Evolutionary conservation across 768 basidiomycete species (phyloP).

Genomic region (Calocybe cyanea): DNA sequence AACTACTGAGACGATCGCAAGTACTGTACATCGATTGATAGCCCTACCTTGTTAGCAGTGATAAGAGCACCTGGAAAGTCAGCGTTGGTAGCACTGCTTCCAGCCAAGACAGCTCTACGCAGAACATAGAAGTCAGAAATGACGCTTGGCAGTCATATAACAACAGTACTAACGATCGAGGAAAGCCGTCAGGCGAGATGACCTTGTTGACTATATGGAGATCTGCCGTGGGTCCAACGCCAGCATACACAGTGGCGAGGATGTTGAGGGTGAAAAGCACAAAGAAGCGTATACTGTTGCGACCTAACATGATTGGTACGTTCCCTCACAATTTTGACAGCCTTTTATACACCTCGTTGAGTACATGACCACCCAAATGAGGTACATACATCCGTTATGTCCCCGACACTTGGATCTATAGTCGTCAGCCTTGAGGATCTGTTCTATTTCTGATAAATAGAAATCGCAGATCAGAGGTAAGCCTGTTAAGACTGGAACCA

Average conservation of each 20-base stretch:
- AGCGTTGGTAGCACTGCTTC: conserved; percentile 13
- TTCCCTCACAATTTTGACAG: too few species aligned
- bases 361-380: too few species aligned
- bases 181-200: conserved; percentile 48
- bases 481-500: too few species aligned
- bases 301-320: not conserved
- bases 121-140: not conserved
- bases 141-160: not conserved
- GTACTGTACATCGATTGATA: not conserved
- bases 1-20: not conserved
- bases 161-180: conserved; percentile 31
- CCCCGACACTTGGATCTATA: too few species aligned
- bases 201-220: conserved; percentile 38
- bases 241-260: conserved; percentile 11
- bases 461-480: too few species aligned
- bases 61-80: conserved; percentile 29
- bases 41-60: conserved; percentile 23
- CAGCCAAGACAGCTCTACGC: conserved; percentile 29
- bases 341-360: too few species aligned
- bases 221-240: conserved; percentile 27
- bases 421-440: too few species aligned
- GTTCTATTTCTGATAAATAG: too few species aligned
- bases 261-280: conserved; percentile 1
- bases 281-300: not conserved
- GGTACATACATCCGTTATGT: too few species aligned